Conservation (phyloP, 139 green algal species). For the Ettlia oleoabundans region DNA sequence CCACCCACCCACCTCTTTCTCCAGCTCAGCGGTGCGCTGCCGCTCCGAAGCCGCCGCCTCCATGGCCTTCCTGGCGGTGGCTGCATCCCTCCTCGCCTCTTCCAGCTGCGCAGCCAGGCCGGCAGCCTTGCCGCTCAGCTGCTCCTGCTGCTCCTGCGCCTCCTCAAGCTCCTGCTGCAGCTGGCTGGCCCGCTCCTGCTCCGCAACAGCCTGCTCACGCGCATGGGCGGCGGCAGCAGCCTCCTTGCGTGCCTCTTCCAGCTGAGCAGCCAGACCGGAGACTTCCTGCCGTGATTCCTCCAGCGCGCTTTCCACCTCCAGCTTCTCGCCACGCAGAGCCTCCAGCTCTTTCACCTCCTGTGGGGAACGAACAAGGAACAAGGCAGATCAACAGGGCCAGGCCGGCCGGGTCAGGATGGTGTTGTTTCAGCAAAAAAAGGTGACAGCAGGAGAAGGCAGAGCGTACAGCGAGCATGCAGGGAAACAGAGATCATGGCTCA, state of each 20-base stretch:
- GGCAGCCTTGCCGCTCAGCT: background rate
- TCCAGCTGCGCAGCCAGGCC: background rate
- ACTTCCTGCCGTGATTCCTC: background rate
- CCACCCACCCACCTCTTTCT: no score
- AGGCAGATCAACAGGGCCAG: no score
- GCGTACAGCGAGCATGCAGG: background rate
- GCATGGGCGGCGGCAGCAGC: background rate
- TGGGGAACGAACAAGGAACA: background rate
- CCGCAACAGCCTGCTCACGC: background rate
- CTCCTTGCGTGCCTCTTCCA: background rate
- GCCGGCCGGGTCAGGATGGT: no score
- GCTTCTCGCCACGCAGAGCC: background rate
- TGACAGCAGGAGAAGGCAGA: background rate
- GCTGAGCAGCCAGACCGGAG: background rate
- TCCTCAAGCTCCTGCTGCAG: background rate
- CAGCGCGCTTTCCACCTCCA: background rate
- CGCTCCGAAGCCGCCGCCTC: background rate
- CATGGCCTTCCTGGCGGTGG: background rate
- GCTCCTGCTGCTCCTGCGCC: background rate
- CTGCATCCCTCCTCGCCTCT: background rate
- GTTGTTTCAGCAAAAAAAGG: background rate
- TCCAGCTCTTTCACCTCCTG: constrained; percentile 12
- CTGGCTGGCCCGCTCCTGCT: background rate
- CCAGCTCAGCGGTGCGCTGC: no score
- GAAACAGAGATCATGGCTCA: background rate